Base-by-base conservation (phyloP, 768 basidiomycete species). In the Mycena filopes region DNA sequence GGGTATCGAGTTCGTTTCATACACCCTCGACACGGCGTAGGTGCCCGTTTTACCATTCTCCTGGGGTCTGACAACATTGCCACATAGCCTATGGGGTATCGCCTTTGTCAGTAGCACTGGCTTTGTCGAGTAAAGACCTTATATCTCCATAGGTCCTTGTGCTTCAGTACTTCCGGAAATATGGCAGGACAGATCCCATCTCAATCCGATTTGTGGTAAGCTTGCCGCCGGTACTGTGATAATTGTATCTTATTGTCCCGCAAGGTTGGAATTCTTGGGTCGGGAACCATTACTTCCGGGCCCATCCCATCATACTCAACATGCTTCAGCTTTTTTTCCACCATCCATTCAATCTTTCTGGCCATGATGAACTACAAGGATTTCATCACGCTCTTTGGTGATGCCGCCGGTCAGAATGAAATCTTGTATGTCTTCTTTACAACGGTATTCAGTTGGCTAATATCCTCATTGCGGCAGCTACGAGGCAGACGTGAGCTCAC, bases 101-200 rank as follows among this genome's bases (percentile, higher is more conserved):
- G 50, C 51, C 28, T 36, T 61, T 13, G 60, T 56, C 26, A 4
- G 18, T 10, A 43, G n/a, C n/a, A n/a, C n/a, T n/a, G n/a, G n/a
- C n/a, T n/a, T n/a, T n/a, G n/a, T n/a, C n/a, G n/a, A n/a, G n/a
- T n/a, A n/a, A n/a, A n/a, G n/a, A n/a, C n/a, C n/a, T n/a, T 29
- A 4, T 3, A 18, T 13, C 36, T 23, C 18, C 33, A 2, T 12
- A 45, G 42, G 43, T 46, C 6, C 18, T 61, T 25, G 51, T 61
- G 16, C n/a, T 61, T 6, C 60, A 61, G n/a, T 61, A 61, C 51
- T 61, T 61, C 41, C 60, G 60, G 11, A 53, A 53, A 1, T 54
- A 36, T 20, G 29, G 28, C 11, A n/a, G 18, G 3, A 45, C 18
- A 20, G 60, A 61, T 40, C 51, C 60, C 11, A 2, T 54, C 15